Base-by-base conservation (phyloP, 139 green algal species). In the Tetradesmus obliquus region DNA sequence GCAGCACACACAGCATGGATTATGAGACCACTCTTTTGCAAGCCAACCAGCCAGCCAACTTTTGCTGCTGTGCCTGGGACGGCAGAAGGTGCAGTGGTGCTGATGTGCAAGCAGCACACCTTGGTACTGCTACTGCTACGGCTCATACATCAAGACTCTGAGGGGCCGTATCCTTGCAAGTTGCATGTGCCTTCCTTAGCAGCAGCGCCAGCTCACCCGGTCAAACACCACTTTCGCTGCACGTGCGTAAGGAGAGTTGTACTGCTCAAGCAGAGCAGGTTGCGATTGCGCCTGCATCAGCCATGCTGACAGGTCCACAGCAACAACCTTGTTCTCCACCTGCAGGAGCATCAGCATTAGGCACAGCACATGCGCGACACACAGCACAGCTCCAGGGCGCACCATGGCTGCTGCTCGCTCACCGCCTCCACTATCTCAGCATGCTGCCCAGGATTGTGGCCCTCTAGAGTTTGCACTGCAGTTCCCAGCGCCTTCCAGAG, bases 151-250 rank as follows among this genome's bases (percentile, higher is more conserved):
- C 32, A 45, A 45, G 32, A 45, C 32, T 45, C 32, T 45, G 19
- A 19, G 69, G 69, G 17, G 19, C 32, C 32, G 32, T 45, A 45
- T 45, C 32, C 32, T 45, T 45, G 32, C 32, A 45, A 45, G 19
- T 20, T 81, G 72, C 72, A 19, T 81, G 72, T 10, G 51, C 22
- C 5, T 81, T 8, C 72, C 45, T n/a, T 22, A 55, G 80, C 80
- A 76, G 66, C 15, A 54, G 55, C 6, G 1, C 8, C 51, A 13
- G 20, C 94, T 82, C 62, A 95, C 95, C 93, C 94, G 90, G 55
- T 97, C 95, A 91, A 97, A 95, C 15, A 92, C 93, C 0, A 97
- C 94, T 60, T 95, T 96, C 55, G 94, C 69, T 58, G 82, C 92
- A 8, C 93, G 88, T 60, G 92, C 92, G 55, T 93, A 83, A 66